Conservation (phyloP, 2,329 filamentous ascomycete species). For the Paraphaeosphaeria sporulosa region DNA sequence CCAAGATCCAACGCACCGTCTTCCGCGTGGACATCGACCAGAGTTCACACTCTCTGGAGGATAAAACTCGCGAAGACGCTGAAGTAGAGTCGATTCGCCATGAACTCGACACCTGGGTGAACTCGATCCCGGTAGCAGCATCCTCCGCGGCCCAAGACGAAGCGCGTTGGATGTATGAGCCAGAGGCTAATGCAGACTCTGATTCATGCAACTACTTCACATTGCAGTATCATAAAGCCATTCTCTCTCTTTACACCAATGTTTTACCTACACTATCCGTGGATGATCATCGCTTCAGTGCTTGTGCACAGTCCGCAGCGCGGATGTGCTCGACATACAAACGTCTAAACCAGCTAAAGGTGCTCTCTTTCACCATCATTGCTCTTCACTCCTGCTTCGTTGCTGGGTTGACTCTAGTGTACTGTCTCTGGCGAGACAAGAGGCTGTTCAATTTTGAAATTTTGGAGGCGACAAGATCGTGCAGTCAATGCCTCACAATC, state of each 20-base stretch:
- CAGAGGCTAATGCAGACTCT: slow-evolving; percentile 27
- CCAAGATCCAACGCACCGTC: slow-evolving; percentile 33
- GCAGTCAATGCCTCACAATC: slow-evolving; percentile 35
- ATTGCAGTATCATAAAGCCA: slow-evolving; percentile 37
- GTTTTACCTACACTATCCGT: slow-evolving; percentile 29
- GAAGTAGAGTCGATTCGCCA: slow-evolving; percentile 29
- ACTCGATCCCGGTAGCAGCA: slow-evolving; percentile 26
- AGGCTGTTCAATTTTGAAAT: slow-evolving; percentile 35
- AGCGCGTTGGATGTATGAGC: slow-evolving; percentile 38
- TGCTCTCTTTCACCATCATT: slow-evolving; percentile 37
- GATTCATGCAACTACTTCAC: slow-evolving; percentile 36
- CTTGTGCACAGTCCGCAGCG: slow-evolving; percentile 34
- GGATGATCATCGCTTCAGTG: slow-evolving; percentile 29
- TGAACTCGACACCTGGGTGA: slow-evolving; percentile 32
- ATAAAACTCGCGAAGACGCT: slow-evolving; percentile 26
- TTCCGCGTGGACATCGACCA: slow-evolving; percentile 36
- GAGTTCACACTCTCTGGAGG: slow-evolving; percentile 19
- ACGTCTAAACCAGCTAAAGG: slow-evolving; percentile 33
- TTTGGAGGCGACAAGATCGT: slow-evolving; percentile 34
- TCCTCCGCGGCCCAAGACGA: slow-evolving; percentile 27
- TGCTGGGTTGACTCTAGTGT: slow-evolving; percentile 34
- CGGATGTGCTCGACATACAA: slow-evolving; percentile 36
- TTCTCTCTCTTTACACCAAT: slow-evolving; percentile 34
- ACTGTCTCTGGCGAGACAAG: slow-evolving; percentile 37
- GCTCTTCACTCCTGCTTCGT: slow-evolving; percentile 38